These are phyloP conservation scores for Typha latifolia DNA, from an alignment of 176 grass and related monocot genomes.

Conservation along the genomic window DNA sequence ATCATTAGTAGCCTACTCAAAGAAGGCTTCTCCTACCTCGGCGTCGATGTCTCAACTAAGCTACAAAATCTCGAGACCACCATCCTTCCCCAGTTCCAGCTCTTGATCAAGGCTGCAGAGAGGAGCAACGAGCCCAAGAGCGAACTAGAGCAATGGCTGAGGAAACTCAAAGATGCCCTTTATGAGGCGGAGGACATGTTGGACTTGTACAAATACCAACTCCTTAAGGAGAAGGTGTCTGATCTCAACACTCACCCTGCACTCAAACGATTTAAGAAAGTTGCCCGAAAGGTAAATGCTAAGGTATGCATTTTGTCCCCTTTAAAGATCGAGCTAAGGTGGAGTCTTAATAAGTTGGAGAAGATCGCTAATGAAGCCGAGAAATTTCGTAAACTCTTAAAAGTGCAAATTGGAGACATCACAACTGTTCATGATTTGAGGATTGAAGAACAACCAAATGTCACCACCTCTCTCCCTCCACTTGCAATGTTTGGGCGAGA, in stretches of 20 bases:
- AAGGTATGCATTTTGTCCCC: no score
- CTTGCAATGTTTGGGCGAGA: conserved; percentile 10
- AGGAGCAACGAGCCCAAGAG: not conserved
- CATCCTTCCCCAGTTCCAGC: not conserved
- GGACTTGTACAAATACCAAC: not conserved
- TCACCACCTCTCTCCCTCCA: conserved; percentile 1
- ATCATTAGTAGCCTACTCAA: no score
- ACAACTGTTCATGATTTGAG: no score
- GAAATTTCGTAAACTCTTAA: not conserved
- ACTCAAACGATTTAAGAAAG: not conserved
- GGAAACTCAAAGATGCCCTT: not conserved
- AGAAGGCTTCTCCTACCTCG: no score
- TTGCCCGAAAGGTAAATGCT: not conserved
- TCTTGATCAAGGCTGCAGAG: not conserved
- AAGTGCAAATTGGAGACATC: not conserved
- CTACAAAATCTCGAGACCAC: no score
- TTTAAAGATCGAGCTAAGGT: not conserved
- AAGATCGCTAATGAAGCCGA: not conserved
- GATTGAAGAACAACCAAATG: conserved; percentile 5
- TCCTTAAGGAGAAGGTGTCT: not conserved
- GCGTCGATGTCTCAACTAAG: no score
- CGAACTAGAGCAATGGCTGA: not conserved
- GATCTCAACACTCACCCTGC: not conserved
- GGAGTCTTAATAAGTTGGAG: not conserved
- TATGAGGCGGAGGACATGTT: not conserved